phyloP scores from a whole-genome alignment of 352 stramenopile species.

The Thalassiosira mediterranea region DNA sequence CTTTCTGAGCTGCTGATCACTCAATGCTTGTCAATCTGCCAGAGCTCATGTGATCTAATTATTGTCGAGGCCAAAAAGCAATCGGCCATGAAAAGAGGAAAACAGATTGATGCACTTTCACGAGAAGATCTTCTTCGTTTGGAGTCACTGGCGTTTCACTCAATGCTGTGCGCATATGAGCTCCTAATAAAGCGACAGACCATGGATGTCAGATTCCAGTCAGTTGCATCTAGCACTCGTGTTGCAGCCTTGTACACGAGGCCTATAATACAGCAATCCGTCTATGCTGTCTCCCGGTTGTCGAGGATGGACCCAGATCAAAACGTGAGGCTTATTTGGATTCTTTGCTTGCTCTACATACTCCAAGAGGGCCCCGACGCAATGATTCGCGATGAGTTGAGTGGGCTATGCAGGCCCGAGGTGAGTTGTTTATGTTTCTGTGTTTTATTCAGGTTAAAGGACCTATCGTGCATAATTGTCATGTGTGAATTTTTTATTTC shows the following conservation, averaged over 20 bases:
- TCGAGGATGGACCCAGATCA: constrained; percentile 75
- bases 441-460: no score
- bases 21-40: constrained; percentile 76
- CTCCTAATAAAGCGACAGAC: constrained; percentile 76
- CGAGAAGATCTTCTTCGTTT: constrained; percentile 71
- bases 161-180: constrained; percentile 74
- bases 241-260: constrained; percentile 67
- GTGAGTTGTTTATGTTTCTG: no score
- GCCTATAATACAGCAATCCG: constrained; percentile 61
- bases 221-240: constrained; percentile 55
- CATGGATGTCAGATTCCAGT: constrained; percentile 78
- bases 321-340: constrained; percentile 72
- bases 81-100: constrained; percentile 24
- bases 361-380: constrained; percentile 80
- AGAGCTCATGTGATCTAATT: constrained; percentile 69
- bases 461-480: no score
- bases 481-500: no score
- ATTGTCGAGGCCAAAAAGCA: constrained; percentile 72
- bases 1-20: constrained; percentile 70
- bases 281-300: constrained; percentile 63
- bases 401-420: constrained; percentile 52
- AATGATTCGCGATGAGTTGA: constrained; percentile 62
- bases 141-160: constrained; percentile 76
- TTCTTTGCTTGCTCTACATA: constrained; percentile 79
- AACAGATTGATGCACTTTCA: constrained; percentile 48